Percentiles rank a stretch among this genome's conserved stretches.
phyloP scores from a whole-genome alignment of 2,329 filamentous ascomycete genomes.

The Fusarium scirpi region DNA sequence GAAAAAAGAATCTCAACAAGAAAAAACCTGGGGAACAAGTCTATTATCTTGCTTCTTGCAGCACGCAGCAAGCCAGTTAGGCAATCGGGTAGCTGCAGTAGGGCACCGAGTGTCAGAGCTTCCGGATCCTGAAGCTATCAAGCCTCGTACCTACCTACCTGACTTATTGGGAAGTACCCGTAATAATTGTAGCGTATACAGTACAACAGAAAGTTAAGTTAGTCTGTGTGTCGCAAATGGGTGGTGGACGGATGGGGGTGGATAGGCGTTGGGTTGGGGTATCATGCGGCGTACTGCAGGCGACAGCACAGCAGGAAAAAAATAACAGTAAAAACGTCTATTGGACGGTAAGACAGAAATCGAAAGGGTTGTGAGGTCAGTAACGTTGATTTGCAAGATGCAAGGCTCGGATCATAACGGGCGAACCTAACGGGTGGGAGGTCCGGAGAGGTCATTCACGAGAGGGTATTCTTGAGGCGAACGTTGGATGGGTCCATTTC shows the following conservation, averaged over 20 bases:
- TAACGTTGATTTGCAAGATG: conserved; percentile 47
- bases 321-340: conserved; percentile 31
- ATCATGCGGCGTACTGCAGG: conserved; percentile 45
- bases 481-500: conserved; percentile 36
- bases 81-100: conserved; percentile 52
- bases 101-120: conserved; percentile 45
- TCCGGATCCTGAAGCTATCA: conserved; percentile 36
- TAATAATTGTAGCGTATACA: conserved; percentile 23
- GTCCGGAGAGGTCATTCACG: conserved; percentile 49
- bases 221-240: conserved; percentile 21
- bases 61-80: conserved; percentile 46
- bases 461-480: conserved; percentile 39
- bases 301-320: conserved; percentile 41
- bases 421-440: conserved; percentile 49
- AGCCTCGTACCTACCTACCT: conserved; percentile 34
- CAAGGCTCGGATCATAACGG: conserved; percentile 50
- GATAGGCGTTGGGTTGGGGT: conserved; percentile 31
- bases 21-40: conserved; percentile 48
- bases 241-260: conserved; percentile 30
- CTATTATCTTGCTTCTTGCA: conserved; percentile 53
- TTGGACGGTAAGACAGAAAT: conserved; percentile 34
- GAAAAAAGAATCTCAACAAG: conserved; percentile 33
- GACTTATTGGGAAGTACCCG: conserved; percentile 28
- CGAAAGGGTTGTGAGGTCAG: conserved; percentile 37
- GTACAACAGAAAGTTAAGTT: conserved; percentile 1